phyloP scores from a whole-genome alignment of 257 asterid species.

The Nicotiana attenuata region DNA sequence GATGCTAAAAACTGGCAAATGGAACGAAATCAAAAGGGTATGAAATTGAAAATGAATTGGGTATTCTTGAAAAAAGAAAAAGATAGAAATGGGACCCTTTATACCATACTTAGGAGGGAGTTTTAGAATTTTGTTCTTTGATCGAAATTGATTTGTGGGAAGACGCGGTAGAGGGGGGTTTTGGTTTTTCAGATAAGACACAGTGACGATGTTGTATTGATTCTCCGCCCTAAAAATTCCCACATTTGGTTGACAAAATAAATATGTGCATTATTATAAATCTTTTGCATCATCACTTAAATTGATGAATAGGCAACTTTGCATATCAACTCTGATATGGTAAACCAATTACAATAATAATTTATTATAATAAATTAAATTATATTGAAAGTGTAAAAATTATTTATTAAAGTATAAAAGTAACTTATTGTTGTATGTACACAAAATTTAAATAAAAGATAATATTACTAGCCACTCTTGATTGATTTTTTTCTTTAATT shows the following conservation, averaged over 20 bases:
- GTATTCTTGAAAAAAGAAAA: not conserved
- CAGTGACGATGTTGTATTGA: not conserved
- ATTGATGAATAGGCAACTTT: too few species aligned
- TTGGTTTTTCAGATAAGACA: not conserved
- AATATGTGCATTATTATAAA: too few species aligned
- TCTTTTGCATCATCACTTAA: too few species aligned
- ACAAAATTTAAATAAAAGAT: too few species aligned
- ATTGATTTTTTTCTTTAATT: too few species aligned
- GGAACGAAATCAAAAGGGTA: not conserved
- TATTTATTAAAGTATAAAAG: too few species aligned
- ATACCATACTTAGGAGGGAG: not conserved
- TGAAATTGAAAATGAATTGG: not conserved
- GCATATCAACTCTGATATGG: too few species aligned
- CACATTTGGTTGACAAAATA: not conserved
- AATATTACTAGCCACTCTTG: too few species aligned
- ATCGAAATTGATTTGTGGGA: not conserved
- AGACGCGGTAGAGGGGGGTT: not conserved
- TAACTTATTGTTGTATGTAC: too few species aligned
- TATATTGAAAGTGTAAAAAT: too few species aligned
- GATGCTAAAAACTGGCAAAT: not conserved
- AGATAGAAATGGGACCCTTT: not conserved
- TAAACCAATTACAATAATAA: too few species aligned
- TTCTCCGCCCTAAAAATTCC: conserved; percentile 3
- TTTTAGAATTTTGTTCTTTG: not conserved
- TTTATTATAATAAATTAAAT: too few species aligned